Evolutionary conservation across 2,329 filamentous ascomycete species (phyloP).

Genomic region (Lomentospora prolificans): DNA sequence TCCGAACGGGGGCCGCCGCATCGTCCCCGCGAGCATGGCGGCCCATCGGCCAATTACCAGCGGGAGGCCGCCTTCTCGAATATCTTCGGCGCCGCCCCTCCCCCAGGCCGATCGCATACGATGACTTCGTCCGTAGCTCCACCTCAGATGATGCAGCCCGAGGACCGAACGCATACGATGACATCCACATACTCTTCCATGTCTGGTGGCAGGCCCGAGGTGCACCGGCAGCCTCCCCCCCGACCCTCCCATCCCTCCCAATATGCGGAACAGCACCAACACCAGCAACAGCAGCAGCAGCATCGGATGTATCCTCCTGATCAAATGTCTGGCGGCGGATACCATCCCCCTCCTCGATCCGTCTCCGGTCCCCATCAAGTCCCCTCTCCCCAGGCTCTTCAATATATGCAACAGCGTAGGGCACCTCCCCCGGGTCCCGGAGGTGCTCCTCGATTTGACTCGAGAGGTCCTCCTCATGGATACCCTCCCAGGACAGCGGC

Average conservation of each 20-base stretch:
- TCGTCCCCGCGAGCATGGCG: constrained; percentile 37
- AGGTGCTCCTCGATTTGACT: constrained; percentile 14
- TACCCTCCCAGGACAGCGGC: constrained; percentile 22
- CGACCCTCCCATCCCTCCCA: constrained; percentile 32
- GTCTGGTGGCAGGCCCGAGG: constrained; percentile 22
- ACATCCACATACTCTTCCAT: constrained; percentile 32
- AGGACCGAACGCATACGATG: constrained; percentile 68
- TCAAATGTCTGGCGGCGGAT: constrained; percentile 36
- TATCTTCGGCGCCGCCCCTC: constrained; percentile 84
- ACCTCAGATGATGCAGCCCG: constrained; percentile 35
- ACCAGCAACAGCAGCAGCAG: constrained; percentile 16
- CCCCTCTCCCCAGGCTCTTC: constrained; percentile 27
- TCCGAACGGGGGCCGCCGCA: constrained; percentile 39
- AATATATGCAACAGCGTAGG: constrained; percentile 36
- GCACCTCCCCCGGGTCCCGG: constrained; percentile 29
- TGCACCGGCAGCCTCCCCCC: constrained; percentile 56
- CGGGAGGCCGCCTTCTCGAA: constrained; percentile 93
- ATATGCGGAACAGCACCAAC: constrained; percentile 21
- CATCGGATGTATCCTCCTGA: constrained; percentile 27
- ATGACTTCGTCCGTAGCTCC: constrained; percentile 73
- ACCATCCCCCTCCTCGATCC: constrained; percentile 43
- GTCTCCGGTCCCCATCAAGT: constrained; percentile 38
- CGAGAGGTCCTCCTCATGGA: constrained; percentile 8
- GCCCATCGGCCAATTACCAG: constrained; percentile 48
- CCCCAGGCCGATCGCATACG: constrained; percentile 83